Percentiles rank a stretch among this genome's conserved stretches.
These are phyloP conservation scores for Leptodermis oblonga DNA, from an alignment of 257 asterid species.

Conservation along the genomic window DNA sequence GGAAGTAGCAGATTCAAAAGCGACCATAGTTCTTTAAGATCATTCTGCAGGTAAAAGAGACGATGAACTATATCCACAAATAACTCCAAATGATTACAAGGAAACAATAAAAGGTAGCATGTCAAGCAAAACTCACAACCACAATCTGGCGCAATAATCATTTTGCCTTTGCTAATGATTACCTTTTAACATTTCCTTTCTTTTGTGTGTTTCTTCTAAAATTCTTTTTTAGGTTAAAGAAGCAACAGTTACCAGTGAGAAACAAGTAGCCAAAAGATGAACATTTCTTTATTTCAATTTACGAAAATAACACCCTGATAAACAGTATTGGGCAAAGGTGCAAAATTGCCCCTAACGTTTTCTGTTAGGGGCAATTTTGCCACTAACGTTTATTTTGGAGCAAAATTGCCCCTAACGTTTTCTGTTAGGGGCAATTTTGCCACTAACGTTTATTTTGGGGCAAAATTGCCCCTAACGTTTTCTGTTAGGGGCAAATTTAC, in stretches of 20 bases:
- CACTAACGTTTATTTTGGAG: too few relatives aligned
- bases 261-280: not conserved
- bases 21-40: constrained; percentile 99
- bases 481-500: too few relatives aligned
- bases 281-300: too few relatives aligned
- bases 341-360: too few relatives aligned
- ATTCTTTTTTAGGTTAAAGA: not conserved
- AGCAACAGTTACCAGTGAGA: not conserved
- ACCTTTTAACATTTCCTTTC: not conserved
- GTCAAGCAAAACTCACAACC: not conserved
- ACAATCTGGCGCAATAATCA: not conserved
- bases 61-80: constrained; percentile 3
- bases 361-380: too few relatives aligned
- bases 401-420: too few relatives aligned
- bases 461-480: too few relatives aligned
- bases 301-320: too few relatives aligned
- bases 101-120: not conserved
- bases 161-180: not conserved
- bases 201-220: not conserved
- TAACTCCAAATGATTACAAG: not conserved
- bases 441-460: too few relatives aligned
- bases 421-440: too few relatives aligned
- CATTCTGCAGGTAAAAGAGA: constrained; percentile 63
- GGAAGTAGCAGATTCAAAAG: constrained; percentile 94
- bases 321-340: too few relatives aligned